Evolutionary conservation across 768 basidiomycete genomes (phyloP), one percentile per base, ranked within the genome.

Genomic region (Jaapia argillacea): DNA sequence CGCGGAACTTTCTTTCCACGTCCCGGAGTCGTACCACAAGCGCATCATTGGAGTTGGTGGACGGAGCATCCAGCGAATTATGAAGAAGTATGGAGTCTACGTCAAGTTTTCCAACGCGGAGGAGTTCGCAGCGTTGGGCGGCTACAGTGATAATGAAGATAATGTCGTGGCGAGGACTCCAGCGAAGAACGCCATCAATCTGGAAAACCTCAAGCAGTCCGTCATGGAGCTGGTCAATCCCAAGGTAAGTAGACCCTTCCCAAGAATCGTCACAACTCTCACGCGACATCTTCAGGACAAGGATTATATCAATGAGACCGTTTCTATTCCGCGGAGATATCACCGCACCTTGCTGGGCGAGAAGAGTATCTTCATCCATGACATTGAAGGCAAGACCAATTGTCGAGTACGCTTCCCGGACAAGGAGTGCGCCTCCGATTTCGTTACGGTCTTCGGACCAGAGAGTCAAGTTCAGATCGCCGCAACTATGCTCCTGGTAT

Each of bases 81-180:
- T 99, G 94, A 97, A 97, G 70, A 91, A 94, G 60, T 96, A 85
- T 51, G 94, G 94, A n/a, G 94, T 97, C 18, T 98, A 97, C 64
- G 94, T 99, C 63, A 98, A 98, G 65, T 99, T 98, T 56, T 90
- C 89, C 20, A 98, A 97, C 60, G 90, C 90, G 7, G 94, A 98
- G 53, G 94, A 98, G 60, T 96, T 93, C 62, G 91, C 91, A 27
- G 79, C 85, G 10, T 72, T 93, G 50, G 94, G 94, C 22, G 94
- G 93, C 4, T 94, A 94, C 60, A 81, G 85, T 55, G 92, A 97
- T 60, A 96, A 94, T 59, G 94, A 97, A 57, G 94, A 99, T 65
- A 99, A 99, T 56, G 94, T 99, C 40, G 79, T 99, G 33, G 94
- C 93, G n/a, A 75, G 94, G 41, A 99, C 94, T 2, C 94, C 94